Base-by-base conservation (phyloP, 2,329 filamentous ascomycete genomes). In the Escovopsis sp. region DNA sequence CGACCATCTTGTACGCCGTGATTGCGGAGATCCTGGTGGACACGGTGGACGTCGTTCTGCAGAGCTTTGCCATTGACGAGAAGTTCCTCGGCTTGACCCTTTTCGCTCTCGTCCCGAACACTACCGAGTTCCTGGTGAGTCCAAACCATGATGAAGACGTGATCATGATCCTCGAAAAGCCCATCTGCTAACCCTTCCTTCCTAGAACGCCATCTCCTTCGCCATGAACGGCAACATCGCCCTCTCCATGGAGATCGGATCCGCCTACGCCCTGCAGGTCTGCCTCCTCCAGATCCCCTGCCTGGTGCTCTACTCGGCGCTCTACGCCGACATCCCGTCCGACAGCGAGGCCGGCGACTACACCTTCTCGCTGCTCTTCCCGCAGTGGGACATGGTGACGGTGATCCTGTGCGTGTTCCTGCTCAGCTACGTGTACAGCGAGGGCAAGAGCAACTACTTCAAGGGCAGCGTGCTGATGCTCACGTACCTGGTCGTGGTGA, bases 201-300 rank as follows among this genome's bases (percentile, higher is more conserved):
- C 9, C 10, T 37, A 86, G 77, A 98, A 98, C 58, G 90, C 88
- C 54, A 98, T 98, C 40, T 94, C 87, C 1, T 98, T 98, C 55
- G 90, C 90, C 36, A 98, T 98, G 88, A 96, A 98, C 52, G 90
- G 90, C 40, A 98, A 98, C 56, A 96, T 98, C 56, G 90, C 90
- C 0, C 65, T 98, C 14, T 94, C 86, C 27, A 98, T 98, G 90
- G 90, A 98, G 53, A 98, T 98, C 47, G 90, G 90, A 45, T 94
- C 87, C 1, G 88, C 88, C 2, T 98, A 98, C 52, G 90, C 90
- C 2, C 66, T 98, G 30, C 90, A 98, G 58, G 90, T 98, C 34
- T 94, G 88, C 53, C 68, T 98, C 19, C 68, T 98, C 15, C 90
- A 98, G 53, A 87, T 96, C 15, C 90, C 90, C 0, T 86, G 86